Evolutionary conservation across 1,139 yeast genomes (phyloP).

Genomic region (Scheffersomyces parashehatae): DNA sequence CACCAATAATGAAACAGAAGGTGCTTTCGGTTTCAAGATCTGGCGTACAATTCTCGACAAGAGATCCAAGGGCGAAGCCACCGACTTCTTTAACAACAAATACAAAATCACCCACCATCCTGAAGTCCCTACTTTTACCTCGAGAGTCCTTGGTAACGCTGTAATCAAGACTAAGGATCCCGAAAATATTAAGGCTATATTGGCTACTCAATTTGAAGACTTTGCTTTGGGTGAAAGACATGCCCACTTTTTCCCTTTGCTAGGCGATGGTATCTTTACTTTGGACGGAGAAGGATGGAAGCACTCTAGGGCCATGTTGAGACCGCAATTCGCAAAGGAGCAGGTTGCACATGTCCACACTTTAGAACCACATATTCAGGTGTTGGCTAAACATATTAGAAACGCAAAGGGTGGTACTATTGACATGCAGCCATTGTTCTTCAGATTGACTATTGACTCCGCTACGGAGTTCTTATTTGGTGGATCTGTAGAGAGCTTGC

Average conservation of each 20-base stretch:
- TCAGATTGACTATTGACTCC: slow-evolving; percentile 40
- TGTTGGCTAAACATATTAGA: slow-evolving; percentile 33
- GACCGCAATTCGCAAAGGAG: slow-evolving; percentile 60
- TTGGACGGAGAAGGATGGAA: slow-evolving; percentile 59
- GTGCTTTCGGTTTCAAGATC: slow-evolving; percentile 13
- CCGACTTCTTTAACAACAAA: slow-evolving; percentile 9
- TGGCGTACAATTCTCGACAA: slow-evolving; percentile 6
- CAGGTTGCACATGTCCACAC: slow-evolving; percentile 51
- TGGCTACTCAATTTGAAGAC: slow-evolving; percentile 50
- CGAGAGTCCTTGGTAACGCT: slow-evolving; percentile 14
- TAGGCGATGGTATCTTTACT: slow-evolving; percentile 62
- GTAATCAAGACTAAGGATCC: slow-evolving; percentile 21
- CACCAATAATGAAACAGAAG: slow-evolving; percentile 6
- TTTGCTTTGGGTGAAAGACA: slow-evolving; percentile 53
- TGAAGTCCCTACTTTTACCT: slow-evolving; percentile 10
- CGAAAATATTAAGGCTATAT: slow-evolving; percentile 36
- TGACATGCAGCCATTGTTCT: slow-evolving; percentile 41
- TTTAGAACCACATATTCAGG: slow-evolving; percentile 48
- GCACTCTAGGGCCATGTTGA: slow-evolving; percentile 55
- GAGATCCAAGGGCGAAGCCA: slow-evolving; percentile 11
- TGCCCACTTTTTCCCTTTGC: slow-evolving; percentile 38
- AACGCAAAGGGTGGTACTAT: slow-evolving; percentile 21
- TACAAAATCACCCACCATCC: slow-evolving; percentile 7
- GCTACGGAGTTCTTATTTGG: slow-evolving; percentile 46
- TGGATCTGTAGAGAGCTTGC: slow-evolving; percentile 30